These are phyloP conservation scores for Aspergillus biplanus DNA, from an alignment of 495 filamentous ascomycete genomes.

Conservation along the genomic window DNA sequence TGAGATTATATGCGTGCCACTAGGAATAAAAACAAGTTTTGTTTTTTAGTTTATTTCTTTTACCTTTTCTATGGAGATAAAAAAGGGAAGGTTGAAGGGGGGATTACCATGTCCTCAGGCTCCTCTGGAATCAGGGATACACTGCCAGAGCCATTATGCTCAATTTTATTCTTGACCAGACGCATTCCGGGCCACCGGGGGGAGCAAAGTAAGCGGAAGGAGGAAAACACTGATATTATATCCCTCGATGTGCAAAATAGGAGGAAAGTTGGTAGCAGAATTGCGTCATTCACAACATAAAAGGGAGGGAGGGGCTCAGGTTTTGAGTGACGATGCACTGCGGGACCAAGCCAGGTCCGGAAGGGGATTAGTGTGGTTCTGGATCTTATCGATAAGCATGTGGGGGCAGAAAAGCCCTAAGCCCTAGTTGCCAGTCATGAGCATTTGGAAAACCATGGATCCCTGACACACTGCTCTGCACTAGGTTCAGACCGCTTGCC, in stretches of 20 bases:
- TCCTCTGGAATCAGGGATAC: conserved; percentile 86
- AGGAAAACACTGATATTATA: not conserved
- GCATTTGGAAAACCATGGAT: no score
- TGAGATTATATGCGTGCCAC: conserved; percentile 98
- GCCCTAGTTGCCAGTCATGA: not conserved
- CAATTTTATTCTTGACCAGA: conserved; percentile 72
- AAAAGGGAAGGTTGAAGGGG: conserved; percentile 6
- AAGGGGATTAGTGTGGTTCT: conserved; percentile 15
- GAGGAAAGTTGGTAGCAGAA: not conserved
- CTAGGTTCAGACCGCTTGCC: no score
- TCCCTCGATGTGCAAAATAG: not conserved
- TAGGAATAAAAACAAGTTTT: conserved; percentile 31
- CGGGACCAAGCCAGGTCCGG: conserved; percentile 16
- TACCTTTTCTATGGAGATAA: not conserved
- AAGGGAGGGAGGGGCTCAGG: conserved; percentile 16
- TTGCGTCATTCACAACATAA: not conserved
- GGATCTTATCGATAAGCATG: conserved; percentile 31
- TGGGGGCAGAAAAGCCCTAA: conserved; percentile 18
- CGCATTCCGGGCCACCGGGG: conserved; percentile 54
- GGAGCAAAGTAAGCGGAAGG: not conserved
- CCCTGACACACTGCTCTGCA: no score
- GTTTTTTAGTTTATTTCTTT: not conserved
- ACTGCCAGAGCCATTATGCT: conserved; percentile 74
- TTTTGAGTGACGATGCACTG: conserved; percentile 11
- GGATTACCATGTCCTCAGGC: conserved; percentile 88